These are phyloP conservation scores for Iodosphaeria phyllophila DNA, from an alignment of 2,329 filamentous ascomycete genomes.

Conservation along the genomic window DNA sequence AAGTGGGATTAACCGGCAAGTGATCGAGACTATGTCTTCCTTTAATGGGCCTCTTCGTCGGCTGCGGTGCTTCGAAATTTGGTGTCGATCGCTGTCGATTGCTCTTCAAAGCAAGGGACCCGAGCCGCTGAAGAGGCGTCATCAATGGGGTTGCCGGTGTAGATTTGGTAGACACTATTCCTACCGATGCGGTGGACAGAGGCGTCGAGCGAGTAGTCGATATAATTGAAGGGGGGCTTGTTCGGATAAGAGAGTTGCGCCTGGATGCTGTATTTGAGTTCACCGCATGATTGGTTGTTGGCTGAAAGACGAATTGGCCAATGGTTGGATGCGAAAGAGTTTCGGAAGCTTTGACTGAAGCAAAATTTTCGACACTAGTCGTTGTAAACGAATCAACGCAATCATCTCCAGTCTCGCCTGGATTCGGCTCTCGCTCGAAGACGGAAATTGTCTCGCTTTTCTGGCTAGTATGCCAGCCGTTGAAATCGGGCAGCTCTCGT, in stretches of 20 bases:
- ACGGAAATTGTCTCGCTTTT: slow-evolving; percentile 20
- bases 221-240: slow-evolving; percentile 12
- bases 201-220: slow-evolving; percentile 7
- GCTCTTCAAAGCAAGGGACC: slow-evolving; percentile 23
- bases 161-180: slow-evolving; percentile 20
- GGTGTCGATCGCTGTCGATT: slow-evolving; percentile 10
- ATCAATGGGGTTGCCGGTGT: slow-evolving; percentile 20
- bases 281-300: slow-evolving; percentile 10
- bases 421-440: slow-evolving; percentile 23
- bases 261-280: no score
- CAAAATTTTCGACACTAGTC: no score
- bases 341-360: slow-evolving; percentile 3
- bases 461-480: slow-evolving; percentile 25
- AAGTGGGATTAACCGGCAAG: slow-evolving; percentile 30
- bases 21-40: slow-evolving; percentile 13
- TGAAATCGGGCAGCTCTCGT: slow-evolving; percentile 28
- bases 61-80: slow-evolving; percentile 6
- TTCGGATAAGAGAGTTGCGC: no score
- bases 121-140: slow-evolving; percentile 35
- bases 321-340: slow-evolving; percentile 14
- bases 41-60: slow-evolving; percentile 7
- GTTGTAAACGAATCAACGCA: no score
- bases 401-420: no score
- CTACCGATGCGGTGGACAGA: slow-evolving; percentile 13
- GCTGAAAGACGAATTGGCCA: slow-evolving; percentile 13